These are phyloP conservation scores for Protea cynaroides DNA, from an alignment of 164 flowering plant species.

Conservation along the genomic window DNA sequence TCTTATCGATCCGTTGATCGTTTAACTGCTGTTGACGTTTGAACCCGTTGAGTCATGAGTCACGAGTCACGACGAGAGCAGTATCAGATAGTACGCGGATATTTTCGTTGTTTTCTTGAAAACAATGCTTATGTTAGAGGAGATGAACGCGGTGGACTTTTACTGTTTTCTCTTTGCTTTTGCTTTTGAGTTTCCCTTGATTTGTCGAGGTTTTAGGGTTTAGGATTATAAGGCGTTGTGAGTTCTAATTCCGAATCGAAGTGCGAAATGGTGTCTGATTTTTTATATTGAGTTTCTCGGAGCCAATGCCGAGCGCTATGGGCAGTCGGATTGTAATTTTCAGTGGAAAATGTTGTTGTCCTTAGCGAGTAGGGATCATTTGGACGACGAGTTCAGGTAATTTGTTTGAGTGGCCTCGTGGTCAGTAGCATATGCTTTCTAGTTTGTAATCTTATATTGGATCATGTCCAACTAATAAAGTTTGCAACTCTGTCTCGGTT, in stretches of 20 bases:
- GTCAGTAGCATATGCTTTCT: neutral
- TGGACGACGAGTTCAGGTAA: constrained; percentile 55
- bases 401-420: neutral
- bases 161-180: neutral
- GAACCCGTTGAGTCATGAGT: neutral
- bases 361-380: constrained; percentile 36
- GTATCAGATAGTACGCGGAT: neutral
- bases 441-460: neutral
- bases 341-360: constrained; percentile 38
- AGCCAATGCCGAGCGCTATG: constrained; percentile 23
- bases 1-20: constrained; percentile 2
- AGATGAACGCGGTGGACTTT: neutral
- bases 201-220: constrained; percentile 11
- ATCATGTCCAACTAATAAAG: neutral
- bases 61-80: neutral
- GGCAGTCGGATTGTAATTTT: constrained; percentile 18
- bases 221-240: constrained; percentile 8
- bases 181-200: neutral
- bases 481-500: neutral
- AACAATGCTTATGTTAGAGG: neutral
- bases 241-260: neutral
- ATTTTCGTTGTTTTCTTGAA: neutral
- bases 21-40: neutral
- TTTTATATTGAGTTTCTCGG: constrained; percentile 10
- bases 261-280: constrained; percentile 6